phyloP scores from a whole-genome alignment of 352 stramenopile species.

The Pythium guiyangense region DNA sequence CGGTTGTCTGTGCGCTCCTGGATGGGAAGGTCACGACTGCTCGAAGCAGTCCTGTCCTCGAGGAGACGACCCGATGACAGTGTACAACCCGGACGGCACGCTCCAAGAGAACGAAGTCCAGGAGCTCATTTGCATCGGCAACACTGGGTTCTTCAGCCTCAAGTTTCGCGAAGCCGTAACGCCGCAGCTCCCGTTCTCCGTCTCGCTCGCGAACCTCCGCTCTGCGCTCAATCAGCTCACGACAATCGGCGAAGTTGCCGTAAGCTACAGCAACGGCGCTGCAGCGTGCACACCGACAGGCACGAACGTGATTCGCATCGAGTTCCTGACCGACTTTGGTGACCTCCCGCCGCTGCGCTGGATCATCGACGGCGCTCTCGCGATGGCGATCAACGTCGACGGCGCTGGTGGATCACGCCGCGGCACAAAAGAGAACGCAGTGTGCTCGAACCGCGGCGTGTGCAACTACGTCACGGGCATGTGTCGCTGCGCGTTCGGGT shows the following conservation, averaged over 20 bases:
- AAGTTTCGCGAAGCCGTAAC: conserved; percentile 68
- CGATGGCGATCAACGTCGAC: conserved; percentile 42
- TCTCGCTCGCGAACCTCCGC: conserved; percentile 21
- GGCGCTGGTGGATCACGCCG: conserved; percentile 33
- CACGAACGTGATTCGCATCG: conserved; percentile 55
- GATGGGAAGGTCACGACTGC: conserved; percentile 90
- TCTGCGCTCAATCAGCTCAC: conserved; percentile 31
- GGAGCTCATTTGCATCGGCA: conserved; percentile 58
- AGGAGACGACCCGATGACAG: conserved; percentile 85
- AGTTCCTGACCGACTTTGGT: conserved; percentile 67
- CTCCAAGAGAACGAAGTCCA: conserved; percentile 81
- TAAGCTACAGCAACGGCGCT: conserved; percentile 36
- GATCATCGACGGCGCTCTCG: conserved; percentile 58
- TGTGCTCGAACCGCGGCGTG: conserved; percentile 55
- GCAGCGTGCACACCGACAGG: conserved; percentile 38
- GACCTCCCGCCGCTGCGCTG: conserved; percentile 55
- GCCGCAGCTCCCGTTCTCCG: conserved; percentile 43
- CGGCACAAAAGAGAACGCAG: conserved; percentile 62
- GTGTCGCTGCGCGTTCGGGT: conserved; percentile 68
- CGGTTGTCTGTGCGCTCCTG: conserved; percentile 82
- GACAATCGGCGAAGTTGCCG: conserved; percentile 40
- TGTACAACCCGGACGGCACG: conserved; percentile 20
- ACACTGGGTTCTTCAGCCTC: conserved; percentile 58
- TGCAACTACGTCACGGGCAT: conserved; percentile 46
- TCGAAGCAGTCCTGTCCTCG: conserved; percentile 80